Evolutionary conservation across 345 rosid species (phyloP).

Genomic region (Boechera stricta): DNA sequence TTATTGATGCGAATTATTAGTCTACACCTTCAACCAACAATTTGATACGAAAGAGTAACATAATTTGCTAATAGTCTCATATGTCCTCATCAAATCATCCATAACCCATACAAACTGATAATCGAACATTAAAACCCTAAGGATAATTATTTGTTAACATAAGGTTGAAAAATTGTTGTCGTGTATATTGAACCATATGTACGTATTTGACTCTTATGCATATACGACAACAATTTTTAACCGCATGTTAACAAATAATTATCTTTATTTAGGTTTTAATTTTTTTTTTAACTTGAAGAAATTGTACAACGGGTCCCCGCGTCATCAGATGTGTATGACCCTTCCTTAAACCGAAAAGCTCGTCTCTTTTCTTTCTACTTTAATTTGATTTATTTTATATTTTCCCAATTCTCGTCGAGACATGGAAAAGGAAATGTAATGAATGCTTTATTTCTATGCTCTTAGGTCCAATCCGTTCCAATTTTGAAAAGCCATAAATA

Average conservation of each 20-base stretch:
- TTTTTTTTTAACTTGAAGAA: background rate
- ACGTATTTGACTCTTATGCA: no score
- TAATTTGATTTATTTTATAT: no score
- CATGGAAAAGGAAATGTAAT: background rate
- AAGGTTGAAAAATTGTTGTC: no score
- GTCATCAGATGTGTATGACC: background rate
- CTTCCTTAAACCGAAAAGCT: conserved; percentile 13
- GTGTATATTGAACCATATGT: no score
- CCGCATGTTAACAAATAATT: conserved; percentile 10
- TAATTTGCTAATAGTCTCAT: background rate
- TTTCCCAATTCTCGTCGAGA: no score
- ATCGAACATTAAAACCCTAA: no score
- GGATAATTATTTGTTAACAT: no score
- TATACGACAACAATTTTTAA: background rate
- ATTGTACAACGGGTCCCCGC: conserved; percentile 1
- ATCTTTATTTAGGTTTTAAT: background rate
- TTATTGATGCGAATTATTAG: background rate
- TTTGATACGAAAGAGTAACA: background rate
- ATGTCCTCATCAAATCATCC: background rate
- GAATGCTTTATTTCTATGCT: background rate
- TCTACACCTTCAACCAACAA: background rate
- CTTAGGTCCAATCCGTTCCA: no score
- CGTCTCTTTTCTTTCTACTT: background rate
- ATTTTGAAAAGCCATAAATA: no score
- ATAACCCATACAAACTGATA: background rate